Evolutionary conservation across 169 alveolate species (phyloP).

Genomic region (Plasmodium vinckei): DNA sequence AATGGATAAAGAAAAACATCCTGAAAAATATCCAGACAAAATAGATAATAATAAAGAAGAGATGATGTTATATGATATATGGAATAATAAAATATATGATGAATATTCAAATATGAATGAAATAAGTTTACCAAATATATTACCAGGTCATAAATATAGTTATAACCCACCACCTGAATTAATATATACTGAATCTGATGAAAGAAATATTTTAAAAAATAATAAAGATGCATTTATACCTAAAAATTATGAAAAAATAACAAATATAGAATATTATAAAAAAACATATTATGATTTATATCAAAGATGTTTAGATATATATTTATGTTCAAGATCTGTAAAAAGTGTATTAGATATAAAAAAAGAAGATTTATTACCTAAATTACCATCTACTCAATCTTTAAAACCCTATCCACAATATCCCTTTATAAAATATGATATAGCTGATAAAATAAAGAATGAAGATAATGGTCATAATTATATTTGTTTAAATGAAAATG

Average conservation of each 20-base stretch:
- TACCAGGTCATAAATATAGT: slow-evolving; percentile 77
- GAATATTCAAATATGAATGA: slow-evolving; percentile 29
- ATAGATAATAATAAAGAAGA: background rate
- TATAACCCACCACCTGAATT: slow-evolving; percentile 77
- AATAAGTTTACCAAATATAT: slow-evolving; percentile 49
- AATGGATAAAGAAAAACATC: slow-evolving; percentile 42
- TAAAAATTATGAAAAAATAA: slow-evolving; percentile 33
- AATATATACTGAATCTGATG: slow-evolving; percentile 20
- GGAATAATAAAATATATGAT: slow-evolving; percentile 69
- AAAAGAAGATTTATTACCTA: slow-evolving; percentile 71
- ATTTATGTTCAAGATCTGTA: slow-evolving; percentile 49
- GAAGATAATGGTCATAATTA: background rate
- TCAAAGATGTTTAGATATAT: slow-evolving; percentile 73
- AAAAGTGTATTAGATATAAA: slow-evolving; percentile 67
- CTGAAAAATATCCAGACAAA: slow-evolving; percentile 31
- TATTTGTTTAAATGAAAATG: slow-evolving; percentile 56
- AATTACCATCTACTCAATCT: slow-evolving; percentile 49
- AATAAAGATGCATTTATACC: slow-evolving; percentile 56
- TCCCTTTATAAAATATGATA: slow-evolving; percentile 38
- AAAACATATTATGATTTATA: slow-evolving; percentile 70
- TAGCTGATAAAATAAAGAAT: slow-evolving; percentile 2
- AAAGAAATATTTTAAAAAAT: slow-evolving; percentile 47
- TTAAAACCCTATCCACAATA: slow-evolving; percentile 65
- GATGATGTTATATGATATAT: slow-evolving; percentile 31
- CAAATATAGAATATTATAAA: slow-evolving; percentile 58